Base-by-base conservation (phyloP, 2,329 filamentous ascomycete species). In the Penicillium sp. region DNA sequence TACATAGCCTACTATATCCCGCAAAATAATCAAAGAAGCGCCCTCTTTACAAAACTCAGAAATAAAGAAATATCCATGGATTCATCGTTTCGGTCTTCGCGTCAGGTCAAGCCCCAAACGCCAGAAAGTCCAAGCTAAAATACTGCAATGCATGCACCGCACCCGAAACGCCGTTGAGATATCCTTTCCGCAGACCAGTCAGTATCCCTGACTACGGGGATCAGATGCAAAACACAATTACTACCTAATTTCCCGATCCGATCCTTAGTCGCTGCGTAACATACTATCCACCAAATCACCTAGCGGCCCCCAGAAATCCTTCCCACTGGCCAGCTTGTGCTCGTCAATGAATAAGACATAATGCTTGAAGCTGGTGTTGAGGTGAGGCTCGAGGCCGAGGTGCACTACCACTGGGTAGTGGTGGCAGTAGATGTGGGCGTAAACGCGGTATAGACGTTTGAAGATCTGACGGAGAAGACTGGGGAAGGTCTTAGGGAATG, bases 341-440 rank as follows among this genome's bases (percentile, higher is more conserved):
- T 98, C 94, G 69, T 98, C 90, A 60, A 98, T 89, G 72, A 98
- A 98, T 52, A 98, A 80, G 55, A 98, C 93, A 66, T 97, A 98
- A 72, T 98, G 93, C 79, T 98, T 98, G 82, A 98, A 98, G 73
- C 88, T 95, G 13, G 93, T 98, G 73, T 98, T 98, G 58, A 98
- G 80, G 71, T 98, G 93, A 39, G 94, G 90, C 72, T 98, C 93
- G 51, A 98, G 80, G 21, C 93, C 93, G 34, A 98, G 80, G 68
- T 96, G 89, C 52, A 94, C 86, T 60, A 98, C 85, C 58, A 98
- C 90, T 32, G 90, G 90, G 73, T 98, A 98, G 75, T 98, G 93
- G 72, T 98, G 93, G 76, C 94, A 98, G 81, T 98, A 98, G 62
- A 98, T 95, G 74, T 98, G 93, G 38, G 93, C 93, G 69, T 98